phyloP scores from a whole-genome alignment of 768 basidiomycete species.

The Pleurotus djamor region DNA sequence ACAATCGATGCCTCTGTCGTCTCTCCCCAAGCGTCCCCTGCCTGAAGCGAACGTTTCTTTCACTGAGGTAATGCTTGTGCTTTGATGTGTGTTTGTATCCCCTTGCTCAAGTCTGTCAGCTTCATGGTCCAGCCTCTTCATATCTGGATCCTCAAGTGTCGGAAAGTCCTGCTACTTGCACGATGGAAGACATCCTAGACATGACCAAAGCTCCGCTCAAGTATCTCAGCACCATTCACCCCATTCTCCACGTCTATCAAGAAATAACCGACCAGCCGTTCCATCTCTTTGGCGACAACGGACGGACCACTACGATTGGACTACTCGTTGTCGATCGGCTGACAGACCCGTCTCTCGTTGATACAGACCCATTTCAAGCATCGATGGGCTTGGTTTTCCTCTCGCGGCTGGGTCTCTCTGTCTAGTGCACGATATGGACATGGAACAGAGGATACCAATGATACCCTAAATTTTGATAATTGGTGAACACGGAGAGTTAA shows the following conservation, averaged over 20 bases:
- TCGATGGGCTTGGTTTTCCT: constrained; percentile 45
- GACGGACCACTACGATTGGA: not conserved
- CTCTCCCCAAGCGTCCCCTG: too few species aligned
- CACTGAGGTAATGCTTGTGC: too few species aligned
- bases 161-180: not conserved
- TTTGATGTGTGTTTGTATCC: too few species aligned
- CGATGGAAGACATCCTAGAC: not conserved
- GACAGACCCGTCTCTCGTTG: constrained; percentile 29
- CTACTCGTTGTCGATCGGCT: constrained; percentile 23
- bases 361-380: constrained; percentile 40
- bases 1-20: too few species aligned
- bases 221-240: not conserved
- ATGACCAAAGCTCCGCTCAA: not conserved
- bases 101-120: too few species aligned
- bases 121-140: not conserved
- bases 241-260: not conserved
- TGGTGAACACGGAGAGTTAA: too few species aligned
- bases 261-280: not conserved
- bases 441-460: not conserved
- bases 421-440: not conserved
- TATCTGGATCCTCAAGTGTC: not conserved
- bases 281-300: not conserved
- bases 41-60: too few species aligned
- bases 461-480: too few species aligned
- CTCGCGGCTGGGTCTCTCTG: constrained; percentile 33